Evolutionary conservation across 208 protist species (phyloP), one percentile per base, ranked within the genome.

Genomic region (Acanthamoeba divionensis): DNA sequence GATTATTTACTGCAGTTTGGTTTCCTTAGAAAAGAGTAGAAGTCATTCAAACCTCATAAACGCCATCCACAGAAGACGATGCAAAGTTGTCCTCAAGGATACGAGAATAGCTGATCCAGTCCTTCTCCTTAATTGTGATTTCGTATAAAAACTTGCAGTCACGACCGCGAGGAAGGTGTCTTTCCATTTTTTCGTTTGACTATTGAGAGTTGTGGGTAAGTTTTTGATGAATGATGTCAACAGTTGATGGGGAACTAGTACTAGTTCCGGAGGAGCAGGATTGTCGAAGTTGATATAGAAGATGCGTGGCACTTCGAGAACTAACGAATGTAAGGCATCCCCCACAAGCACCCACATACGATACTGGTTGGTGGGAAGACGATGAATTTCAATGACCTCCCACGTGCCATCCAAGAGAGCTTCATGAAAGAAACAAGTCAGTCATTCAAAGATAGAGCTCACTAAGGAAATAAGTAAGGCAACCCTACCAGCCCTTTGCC

Each of bases 271-370:
- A 69, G 86, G 29, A 21, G 29, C 36, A 18, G 86, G 67, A 66
- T 83, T 44, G 33, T 67, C 66, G 15, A 50, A 83, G 52, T 90
- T 90, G 63, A 90, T 66, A 44, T 85, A 90, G 47, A 62, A 90
- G 38, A 65, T 10, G 10, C 86, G n/a, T 3, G 86, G 86, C 8
- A 90, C 86, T 38, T 77, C 86, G 29, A 90, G 65, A 24, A 50
- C 82, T 48, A 90, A 38, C 21, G 67, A 90, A 83, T 77, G 63
- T 21, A 90, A 29, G 13, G 48, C 86, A 36, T 90, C 86, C 24
- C 66, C 86, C 36, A 77, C 69, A 36, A 90, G 66, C 2, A 90
- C 66, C 86, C 86, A 89, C 24, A 52, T 89, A 26, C 80, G 80
- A 36, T 66, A 85, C 26, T 85, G 75, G 50, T 85, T 24, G 4